These are phyloP conservation scores for Melaleuca quinquenervia DNA, from an alignment of 345 rosid species.

Conservation along the genomic window DNA sequence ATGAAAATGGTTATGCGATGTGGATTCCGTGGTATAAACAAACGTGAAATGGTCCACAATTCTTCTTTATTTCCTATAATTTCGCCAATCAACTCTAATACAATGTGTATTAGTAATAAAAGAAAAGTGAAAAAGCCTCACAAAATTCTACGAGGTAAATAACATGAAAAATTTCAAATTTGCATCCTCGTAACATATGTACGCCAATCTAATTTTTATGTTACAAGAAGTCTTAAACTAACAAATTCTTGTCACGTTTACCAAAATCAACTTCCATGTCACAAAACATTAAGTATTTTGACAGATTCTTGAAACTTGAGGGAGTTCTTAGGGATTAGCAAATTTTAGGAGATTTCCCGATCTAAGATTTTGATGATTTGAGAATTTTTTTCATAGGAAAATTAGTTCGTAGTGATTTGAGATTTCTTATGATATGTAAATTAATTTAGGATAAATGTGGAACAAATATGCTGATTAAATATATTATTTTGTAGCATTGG, in stretches of 20 bases:
- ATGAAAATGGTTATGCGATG: background rate
- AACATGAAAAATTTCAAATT: background rate
- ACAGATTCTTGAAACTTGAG: background rate
- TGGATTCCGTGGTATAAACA: background rate
- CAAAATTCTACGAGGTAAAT: background rate
- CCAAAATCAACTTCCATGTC: background rate
- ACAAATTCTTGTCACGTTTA: background rate
- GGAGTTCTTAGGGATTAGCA: background rate
- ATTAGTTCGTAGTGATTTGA: background rate
- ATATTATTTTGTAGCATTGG: too few relatives aligned
- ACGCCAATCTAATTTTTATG: background rate
- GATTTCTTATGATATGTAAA: accelerated
- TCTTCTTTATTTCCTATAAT: background rate
- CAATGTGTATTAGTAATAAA: background rate
- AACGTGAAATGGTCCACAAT: background rate
- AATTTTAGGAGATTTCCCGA: background rate
- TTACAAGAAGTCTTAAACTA: background rate
- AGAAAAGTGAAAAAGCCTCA: background rate
- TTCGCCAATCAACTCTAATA: background rate
- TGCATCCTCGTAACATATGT: background rate
- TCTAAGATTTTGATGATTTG: background rate
- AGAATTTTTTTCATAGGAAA: background rate
- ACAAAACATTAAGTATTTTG: background rate
- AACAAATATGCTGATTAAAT: background rate
- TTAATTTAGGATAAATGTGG: background rate